These are phyloP conservation scores for Diaporthe aspalathi DNA, from an alignment of 2,329 filamentous ascomycete species.

Conservation along the genomic window DNA sequence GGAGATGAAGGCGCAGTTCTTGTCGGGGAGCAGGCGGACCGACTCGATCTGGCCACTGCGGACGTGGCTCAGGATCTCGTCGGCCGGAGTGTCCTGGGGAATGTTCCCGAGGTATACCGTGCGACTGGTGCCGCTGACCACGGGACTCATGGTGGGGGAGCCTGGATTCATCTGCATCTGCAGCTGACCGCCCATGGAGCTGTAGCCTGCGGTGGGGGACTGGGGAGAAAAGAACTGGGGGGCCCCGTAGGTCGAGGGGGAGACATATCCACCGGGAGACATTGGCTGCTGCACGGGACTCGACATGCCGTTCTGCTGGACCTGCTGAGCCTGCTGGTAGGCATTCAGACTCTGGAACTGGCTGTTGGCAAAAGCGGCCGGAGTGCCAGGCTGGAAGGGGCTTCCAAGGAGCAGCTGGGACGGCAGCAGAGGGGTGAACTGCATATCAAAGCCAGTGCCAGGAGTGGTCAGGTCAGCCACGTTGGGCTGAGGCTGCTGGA, in stretches of 20 bases:
- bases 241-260: constrained; percentile 83
- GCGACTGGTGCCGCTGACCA: constrained; percentile 90
- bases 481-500: constrained; percentile 59
- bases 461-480: constrained; percentile 84
- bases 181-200: constrained; percentile 69
- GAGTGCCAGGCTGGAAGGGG: constrained; percentile 95
- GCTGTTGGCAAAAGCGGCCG: constrained; percentile 87
- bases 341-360: constrained; percentile 88
- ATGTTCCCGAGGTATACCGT: constrained; percentile 99
- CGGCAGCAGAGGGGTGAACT: constrained; percentile 95
- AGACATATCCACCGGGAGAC: constrained; percentile 87
- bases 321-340: constrained; percentile 74
- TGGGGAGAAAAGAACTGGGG: constrained; percentile 87
- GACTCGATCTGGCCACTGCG: constrained; percentile 98
- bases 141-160: constrained; percentile 79
- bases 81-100: constrained; percentile 94
- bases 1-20: constrained; percentile 99
- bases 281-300: constrained; percentile 83
- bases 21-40: constrained; percentile 95
- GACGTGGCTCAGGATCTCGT: constrained; percentile 96
- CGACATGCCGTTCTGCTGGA: constrained; percentile 70
- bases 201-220: constrained; percentile 84
- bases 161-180: constrained; percentile 71
- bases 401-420: constrained; percentile 95
- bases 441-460: constrained; percentile 94